Percentiles rank a stretch among this genome's conserved stretches.
phyloP scores from a whole-genome alignment of 2,329 filamentous ascomycete species.

The Ascochyta lentis region DNA sequence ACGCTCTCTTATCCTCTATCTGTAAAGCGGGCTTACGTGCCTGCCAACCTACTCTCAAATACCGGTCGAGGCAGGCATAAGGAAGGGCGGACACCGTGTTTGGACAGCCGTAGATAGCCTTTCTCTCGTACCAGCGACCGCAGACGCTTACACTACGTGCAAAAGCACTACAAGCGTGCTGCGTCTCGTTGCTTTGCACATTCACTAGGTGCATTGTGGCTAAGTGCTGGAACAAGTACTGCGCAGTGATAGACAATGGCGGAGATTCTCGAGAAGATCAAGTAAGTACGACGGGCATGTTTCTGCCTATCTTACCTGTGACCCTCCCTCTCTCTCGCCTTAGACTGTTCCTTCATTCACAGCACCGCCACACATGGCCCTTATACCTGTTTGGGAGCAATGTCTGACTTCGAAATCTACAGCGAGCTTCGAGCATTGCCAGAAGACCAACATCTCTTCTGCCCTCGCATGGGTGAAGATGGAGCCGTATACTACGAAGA shows the following conservation, averaged over 20 bases:
- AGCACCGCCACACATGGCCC: not conserved
- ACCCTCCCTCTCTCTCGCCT: not conserved
- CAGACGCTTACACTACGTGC: not conserved
- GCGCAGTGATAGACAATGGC: constrained; percentile 34
- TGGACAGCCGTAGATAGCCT: constrained; percentile 12
- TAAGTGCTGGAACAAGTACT: constrained; percentile 1
- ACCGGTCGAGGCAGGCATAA: not conserved
- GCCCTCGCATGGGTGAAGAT: constrained; percentile 51
- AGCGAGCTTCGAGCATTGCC: constrained; percentile 50
- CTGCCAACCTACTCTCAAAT: not conserved
- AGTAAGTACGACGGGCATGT: constrained; percentile 31
- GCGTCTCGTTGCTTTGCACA: constrained; percentile 20
- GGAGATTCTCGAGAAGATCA: constrained; percentile 44
- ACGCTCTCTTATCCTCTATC: not conserved
- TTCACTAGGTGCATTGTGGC: constrained; percentile 9
- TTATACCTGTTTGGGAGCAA: constrained; percentile 10
- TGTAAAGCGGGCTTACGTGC: not conserved
- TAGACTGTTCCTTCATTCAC: not conserved
- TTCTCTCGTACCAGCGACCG: constrained; percentile 5
- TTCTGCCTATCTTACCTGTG: not conserved
- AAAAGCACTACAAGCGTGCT: constrained; percentile 1
- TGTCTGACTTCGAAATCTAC: constrained; percentile 29
- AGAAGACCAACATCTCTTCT: constrained; percentile 56
- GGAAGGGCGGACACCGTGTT: constrained; percentile 2
- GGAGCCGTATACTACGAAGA: constrained; percentile 53